These are phyloP conservation scores for Beta macrorhiza DNA, from an alignment of 179 eudicot genomes.

Conservation along the genomic window DNA sequence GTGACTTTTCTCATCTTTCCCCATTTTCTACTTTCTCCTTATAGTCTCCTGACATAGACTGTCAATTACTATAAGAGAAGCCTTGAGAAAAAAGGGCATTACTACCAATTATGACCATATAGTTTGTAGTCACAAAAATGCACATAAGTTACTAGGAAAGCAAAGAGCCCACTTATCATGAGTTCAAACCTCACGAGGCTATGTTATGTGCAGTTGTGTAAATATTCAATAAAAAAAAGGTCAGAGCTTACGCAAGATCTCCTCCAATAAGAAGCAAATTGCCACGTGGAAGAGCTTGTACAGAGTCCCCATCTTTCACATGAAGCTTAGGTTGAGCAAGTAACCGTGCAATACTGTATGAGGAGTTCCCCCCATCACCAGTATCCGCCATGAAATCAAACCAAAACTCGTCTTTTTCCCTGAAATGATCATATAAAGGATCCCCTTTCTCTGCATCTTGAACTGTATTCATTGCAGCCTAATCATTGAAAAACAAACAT, in stretches of 20 bases:
- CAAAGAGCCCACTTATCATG: not conserved
- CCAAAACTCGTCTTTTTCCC: slow-evolving; percentile 82
- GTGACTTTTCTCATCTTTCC: not conserved
- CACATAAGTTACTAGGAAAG: not conserved
- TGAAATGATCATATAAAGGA: slow-evolving; percentile 77
- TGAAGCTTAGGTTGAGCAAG: slow-evolving; percentile 83
- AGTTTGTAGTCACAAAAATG: too few relatives aligned
- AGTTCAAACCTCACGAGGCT: not conserved
- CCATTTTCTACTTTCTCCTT: not conserved
- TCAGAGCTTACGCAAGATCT: slow-evolving; percentile 91
- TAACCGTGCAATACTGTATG: slow-evolving; percentile 78
- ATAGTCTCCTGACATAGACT: not conserved
- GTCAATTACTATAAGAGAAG: not conserved
- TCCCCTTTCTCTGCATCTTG: slow-evolving; percentile 71
- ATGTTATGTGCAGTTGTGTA: not conserved
- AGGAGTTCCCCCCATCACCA: slow-evolving; percentile 98
- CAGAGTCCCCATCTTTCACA: slow-evolving; percentile 38
- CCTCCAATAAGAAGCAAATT: slow-evolving; percentile 90
- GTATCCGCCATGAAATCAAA: slow-evolving; percentile 99
- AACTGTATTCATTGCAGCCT: slow-evolving; percentile 85
- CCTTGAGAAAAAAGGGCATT: not conserved
- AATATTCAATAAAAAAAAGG: not conserved
- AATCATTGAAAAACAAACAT: slow-evolving; percentile 21
- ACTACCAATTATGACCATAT: not conserved
- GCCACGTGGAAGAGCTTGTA: slow-evolving; percentile 60